phyloP scores from a whole-genome alignment of 805 yeast genomes.

The Metschnikowia kunwiensis region DNA sequence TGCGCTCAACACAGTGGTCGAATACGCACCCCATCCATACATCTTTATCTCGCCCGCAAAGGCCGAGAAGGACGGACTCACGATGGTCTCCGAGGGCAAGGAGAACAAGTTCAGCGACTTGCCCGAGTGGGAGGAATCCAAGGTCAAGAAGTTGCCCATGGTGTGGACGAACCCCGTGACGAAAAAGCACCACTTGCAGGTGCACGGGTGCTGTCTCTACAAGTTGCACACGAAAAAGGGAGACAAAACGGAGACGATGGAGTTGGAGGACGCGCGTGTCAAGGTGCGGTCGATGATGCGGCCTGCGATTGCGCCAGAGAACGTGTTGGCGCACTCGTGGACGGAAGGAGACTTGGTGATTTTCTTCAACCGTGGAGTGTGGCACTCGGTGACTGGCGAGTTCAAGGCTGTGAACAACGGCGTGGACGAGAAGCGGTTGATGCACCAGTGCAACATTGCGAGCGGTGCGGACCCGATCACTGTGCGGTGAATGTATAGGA shows the following conservation, averaged over 20 bases:
- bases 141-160: constrained; percentile 74
- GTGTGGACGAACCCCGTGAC: constrained; percentile 94
- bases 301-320: constrained; percentile 73
- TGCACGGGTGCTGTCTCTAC: constrained; percentile 84
- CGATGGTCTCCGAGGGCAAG: constrained; percentile 78
- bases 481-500: constrained; percentile 1
- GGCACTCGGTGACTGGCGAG: constrained; percentile 92
- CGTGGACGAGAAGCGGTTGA: constrained; percentile 72
- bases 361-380: constrained; percentile 84
- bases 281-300: constrained; percentile 74
- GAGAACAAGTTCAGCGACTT: constrained; percentile 64
- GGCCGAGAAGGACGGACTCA: constrained; percentile 83
- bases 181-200: constrained; percentile 76
- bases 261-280: constrained; percentile 69
- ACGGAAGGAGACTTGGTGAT: constrained; percentile 78
- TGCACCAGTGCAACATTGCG: constrained; percentile 94
- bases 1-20: constrained; percentile 76
- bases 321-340: constrained; percentile 83
- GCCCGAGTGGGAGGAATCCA: constrained; percentile 80
- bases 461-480: constrained; percentile 64
- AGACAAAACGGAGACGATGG: constrained; percentile 41
- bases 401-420: constrained; percentile 48
- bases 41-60: constrained; percentile 76
- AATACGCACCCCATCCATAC: constrained; percentile 91
- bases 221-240: constrained; percentile 58